Evolutionary conservation across 2,329 filamentous ascomycete species (phyloP).

Genomic region (Fusarium sp.): DNA sequence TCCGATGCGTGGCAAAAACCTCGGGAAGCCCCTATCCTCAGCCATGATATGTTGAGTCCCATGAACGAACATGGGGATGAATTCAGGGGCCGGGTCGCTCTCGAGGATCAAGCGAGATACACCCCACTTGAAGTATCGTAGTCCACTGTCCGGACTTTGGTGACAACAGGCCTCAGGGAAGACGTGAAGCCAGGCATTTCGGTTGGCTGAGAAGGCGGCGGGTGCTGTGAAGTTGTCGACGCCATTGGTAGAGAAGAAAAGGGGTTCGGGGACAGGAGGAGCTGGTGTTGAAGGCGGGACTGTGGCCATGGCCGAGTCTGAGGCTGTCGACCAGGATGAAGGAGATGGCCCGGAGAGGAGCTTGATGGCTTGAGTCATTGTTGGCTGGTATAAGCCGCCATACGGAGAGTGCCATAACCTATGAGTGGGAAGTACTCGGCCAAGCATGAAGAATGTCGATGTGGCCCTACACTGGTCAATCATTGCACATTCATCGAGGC

Average conservation of each 20-base stretch:
- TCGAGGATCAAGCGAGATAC: conserved; percentile 91
- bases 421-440: conserved; percentile 91
- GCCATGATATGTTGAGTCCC: conserved; percentile 89
- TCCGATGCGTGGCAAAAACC: conserved; percentile 78
- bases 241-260: conserved; percentile 71
- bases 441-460: conserved; percentile 83
- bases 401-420: conserved; percentile 77
- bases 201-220: conserved; percentile 72
- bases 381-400: conserved; percentile 90
- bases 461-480: conserved; percentile 60
- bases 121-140: conserved; percentile 99
- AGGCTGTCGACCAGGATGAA: conserved; percentile 36
- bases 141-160: conserved; percentile 77
- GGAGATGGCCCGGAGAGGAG: conserved; percentile 68
- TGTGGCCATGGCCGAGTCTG: conserved; percentile 12
- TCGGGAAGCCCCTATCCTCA: conserved; percentile 79
- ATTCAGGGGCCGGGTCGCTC: conserved; percentile 81
- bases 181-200: conserved; percentile 87
- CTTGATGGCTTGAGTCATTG: conserved; percentile 83
- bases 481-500: background rate
- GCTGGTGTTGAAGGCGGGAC: conserved; percentile 11
- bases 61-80: conserved; percentile 94
- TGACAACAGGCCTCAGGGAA: conserved; percentile 97
- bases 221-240: conserved; percentile 73
- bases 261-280: conserved; percentile 43